Conservation (phyloP, 139 green algal genomes). For the Penium margaritaceum region DNA sequence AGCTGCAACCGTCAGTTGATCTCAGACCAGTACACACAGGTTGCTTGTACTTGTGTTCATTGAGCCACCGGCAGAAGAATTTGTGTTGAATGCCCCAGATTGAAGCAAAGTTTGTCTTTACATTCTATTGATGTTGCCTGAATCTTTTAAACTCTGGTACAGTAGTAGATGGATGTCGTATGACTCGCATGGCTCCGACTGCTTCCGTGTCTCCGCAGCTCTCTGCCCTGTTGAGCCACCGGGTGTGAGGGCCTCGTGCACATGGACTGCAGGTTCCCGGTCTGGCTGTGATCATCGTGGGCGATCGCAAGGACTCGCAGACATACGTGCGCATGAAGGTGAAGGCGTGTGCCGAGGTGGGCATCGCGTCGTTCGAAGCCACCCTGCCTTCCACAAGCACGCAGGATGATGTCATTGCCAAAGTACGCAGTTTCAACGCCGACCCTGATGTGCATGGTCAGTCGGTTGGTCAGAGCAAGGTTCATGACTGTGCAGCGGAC, state of each 20-base stretch:
- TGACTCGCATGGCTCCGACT: background rate
- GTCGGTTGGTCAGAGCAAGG: background rate
- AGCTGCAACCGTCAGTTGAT: too few species aligned
- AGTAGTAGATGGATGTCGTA: slow-evolving; percentile 8
- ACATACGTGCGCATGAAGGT: slow-evolving; percentile 95
- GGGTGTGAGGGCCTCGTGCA: too few species aligned
- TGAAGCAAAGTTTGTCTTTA: too few species aligned
- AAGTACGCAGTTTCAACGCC: slow-evolving; percentile 66
- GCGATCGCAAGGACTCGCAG: slow-evolving; percentile 85
- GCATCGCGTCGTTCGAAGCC: slow-evolving; percentile 76
- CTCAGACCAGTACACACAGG: too few species aligned
- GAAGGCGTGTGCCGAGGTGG: slow-evolving; percentile 83
- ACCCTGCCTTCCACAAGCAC: slow-evolving; percentile 49
- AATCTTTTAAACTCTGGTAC: too few species aligned
- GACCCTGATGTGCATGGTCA: slow-evolving; percentile 72
- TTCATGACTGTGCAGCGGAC: too few species aligned
- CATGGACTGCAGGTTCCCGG: slow-evolving; percentile 68
- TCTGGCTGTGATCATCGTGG: slow-evolving; percentile 91
- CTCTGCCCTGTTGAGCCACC: background rate
- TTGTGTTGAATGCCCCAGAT: too few species aligned
- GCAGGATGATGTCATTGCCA: slow-evolving; percentile 48
- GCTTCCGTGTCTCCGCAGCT: background rate
- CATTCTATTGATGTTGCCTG: too few species aligned
- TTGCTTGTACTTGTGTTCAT: too few species aligned
- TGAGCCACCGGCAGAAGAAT: too few species aligned